Conservation (phyloP, 768 basidiomycete genomes). For the Suillus ampliporus region DNA sequence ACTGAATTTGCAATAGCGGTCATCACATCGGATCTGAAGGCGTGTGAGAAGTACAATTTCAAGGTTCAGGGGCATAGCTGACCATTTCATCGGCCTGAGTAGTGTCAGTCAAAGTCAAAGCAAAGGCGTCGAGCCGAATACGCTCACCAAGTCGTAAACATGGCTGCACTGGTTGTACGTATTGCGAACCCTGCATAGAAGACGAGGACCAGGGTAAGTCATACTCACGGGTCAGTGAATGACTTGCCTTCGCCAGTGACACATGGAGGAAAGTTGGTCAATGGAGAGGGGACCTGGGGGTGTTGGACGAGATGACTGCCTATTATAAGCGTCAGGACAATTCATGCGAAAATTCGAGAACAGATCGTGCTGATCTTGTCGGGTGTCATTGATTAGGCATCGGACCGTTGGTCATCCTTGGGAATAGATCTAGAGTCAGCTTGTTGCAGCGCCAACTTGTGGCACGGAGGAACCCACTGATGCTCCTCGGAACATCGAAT, state of each 20-base stretch:
- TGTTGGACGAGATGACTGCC: constrained; percentile 8
- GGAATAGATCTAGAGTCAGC: constrained; percentile 27
- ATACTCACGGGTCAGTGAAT: constrained; percentile 19
- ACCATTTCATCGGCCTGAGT: constrained; percentile 67
- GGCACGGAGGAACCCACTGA: constrained; percentile 34
- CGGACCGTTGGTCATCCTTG: constrained; percentile 23
- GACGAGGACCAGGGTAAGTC: constrained; percentile 17
- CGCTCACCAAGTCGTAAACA: constrained; percentile 54
- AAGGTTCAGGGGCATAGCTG: constrained; percentile 23
- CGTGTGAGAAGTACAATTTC: constrained; percentile 22
- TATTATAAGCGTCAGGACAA: constrained; percentile 32
- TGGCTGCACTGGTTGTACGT: constrained; percentile 65
- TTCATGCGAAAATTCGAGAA: constrained; percentile 24
- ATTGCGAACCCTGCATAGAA: constrained; percentile 60
- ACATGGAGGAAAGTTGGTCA: constrained; percentile 53
- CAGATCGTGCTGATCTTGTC: constrained; percentile 32
- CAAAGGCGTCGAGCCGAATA: constrained; percentile 6
- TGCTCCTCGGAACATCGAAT: constrained; percentile 38
- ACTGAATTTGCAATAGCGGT: constrained; percentile 75
- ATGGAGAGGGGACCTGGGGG: constrained; percentile 24
- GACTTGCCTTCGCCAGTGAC: constrained; percentile 71
- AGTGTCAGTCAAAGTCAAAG: constrained; percentile 22
- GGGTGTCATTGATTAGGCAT: constrained; percentile 31
- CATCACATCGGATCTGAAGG: constrained; percentile 66
- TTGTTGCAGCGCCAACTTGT: constrained; percentile 26